Conservation (phyloP, 23 red algal genomes). For the Gracilaria caudata region DNA sequence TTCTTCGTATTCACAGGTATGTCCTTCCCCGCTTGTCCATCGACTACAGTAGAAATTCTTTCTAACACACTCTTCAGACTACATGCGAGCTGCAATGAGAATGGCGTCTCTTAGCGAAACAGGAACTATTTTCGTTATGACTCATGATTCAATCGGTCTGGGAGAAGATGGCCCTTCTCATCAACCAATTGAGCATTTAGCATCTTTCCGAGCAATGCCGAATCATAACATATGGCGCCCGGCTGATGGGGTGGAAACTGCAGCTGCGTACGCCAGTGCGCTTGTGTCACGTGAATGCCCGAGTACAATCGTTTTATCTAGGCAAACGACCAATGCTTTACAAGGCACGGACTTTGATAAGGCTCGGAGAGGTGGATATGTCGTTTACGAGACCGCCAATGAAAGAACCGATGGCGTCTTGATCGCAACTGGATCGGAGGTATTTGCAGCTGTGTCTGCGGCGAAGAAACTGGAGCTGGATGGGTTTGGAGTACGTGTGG, state of each 20-base stretch:
- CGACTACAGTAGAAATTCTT: neutral
- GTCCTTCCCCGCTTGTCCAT: neutral
- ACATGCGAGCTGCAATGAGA: conserved; percentile 89
- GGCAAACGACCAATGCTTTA: conserved; percentile 73
- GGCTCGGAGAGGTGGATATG: conserved; percentile 78
- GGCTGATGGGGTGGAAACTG: conserved; percentile 79
- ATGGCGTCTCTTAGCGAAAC: conserved; percentile 80
- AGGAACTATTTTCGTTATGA: conserved; percentile 85
- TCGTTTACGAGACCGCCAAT: conserved; percentile 48
- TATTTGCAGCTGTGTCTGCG: conserved; percentile 68
- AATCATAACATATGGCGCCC: conserved; percentile 85
- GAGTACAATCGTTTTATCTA: conserved; percentile 70
- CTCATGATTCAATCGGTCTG: conserved; percentile 91
- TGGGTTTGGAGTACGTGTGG: conserved; percentile 73
- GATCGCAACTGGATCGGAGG: conserved; percentile 91
- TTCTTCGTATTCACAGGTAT: conserved; percentile 94
- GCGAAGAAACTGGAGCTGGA: conserved; percentile 72
- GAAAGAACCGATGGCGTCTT: conserved; percentile 70
- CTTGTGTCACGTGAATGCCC: conserved; percentile 46
- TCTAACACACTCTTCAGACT: conserved; percentile 44
- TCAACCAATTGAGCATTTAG: conserved; percentile 96
- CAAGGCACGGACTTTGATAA: conserved; percentile 67
- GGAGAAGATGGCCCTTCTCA: conserved; percentile 98
- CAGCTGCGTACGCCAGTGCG: conserved; percentile 76
- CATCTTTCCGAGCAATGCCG: conserved; percentile 95